Evolutionary conservation across 768 basidiomycete species (phyloP).

Genomic region (Rhizopogon rudus): DNA sequence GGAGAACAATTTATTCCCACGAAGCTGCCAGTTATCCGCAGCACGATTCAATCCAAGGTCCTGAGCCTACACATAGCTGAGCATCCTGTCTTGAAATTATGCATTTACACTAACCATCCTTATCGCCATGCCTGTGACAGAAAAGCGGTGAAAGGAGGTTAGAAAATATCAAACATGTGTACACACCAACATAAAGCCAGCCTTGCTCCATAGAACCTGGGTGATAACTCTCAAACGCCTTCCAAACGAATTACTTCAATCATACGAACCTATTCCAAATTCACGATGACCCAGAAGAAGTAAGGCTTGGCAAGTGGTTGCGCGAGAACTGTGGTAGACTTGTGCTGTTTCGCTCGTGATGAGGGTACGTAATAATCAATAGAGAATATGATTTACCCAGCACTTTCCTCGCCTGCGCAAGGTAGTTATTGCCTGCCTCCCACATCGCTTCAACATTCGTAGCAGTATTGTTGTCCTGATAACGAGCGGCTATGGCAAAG

Average conservation of each 20-base stretch:
- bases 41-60: conserved; percentile 81
- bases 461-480: conserved; percentile 44
- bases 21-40: conserved; percentile 67
- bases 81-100: not conserved
- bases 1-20: conserved; percentile 57
- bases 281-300: conserved; percentile 79
- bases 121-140: conserved; percentile 56
- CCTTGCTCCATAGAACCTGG: conserved; percentile 71
- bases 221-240: conserved; percentile 4
- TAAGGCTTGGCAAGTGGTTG: conserved; percentile 77
- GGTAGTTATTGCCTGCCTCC: conserved; percentile 63
- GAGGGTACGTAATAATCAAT: not conserved
- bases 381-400: conserved; percentile 40
- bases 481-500: conserved; percentile 78
- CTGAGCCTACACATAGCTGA: conserved; percentile 46
- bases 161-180: not conserved
- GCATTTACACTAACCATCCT: conserved; percentile 49
- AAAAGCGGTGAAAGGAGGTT: conserved; percentile 2
- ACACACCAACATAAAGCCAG: conserved; percentile 74
- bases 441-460: conserved; percentile 56
- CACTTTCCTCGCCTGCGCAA: conserved; percentile 55
- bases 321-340: conserved; percentile 61
- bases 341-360: conserved; percentile 36
- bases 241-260: not conserved
- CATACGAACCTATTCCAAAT: conserved; percentile 67